Evolutionary conservation across 2,329 filamentous ascomycete species (phyloP).

Genomic region (Parasarocladium wereldwijsianum): DNA sequence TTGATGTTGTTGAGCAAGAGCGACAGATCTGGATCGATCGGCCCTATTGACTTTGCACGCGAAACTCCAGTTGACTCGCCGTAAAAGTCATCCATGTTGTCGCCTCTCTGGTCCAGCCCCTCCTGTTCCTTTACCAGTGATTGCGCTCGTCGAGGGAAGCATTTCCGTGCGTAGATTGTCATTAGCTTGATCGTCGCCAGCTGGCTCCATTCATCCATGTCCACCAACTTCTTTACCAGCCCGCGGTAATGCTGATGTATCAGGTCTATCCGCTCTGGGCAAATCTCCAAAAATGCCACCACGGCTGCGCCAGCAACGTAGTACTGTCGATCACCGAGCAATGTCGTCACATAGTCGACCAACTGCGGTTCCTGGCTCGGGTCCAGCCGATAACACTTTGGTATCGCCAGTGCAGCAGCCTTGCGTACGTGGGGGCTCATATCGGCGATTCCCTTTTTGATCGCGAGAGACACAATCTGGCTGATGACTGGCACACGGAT

Average conservation of each 20-base stretch:
- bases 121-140: conserved; percentile 30
- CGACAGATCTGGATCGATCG: conserved; percentile 69
- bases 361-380: conserved; percentile 74
- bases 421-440: conserved; percentile 92
- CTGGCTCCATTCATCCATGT: conserved; percentile 99
- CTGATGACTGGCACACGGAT: conserved; percentile 96
- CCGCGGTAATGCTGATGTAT: conserved; percentile 81
- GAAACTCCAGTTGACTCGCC: conserved; percentile 41
- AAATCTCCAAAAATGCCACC: conserved; percentile 75
- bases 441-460: conserved; percentile 84
- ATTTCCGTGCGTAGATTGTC: conserved; percentile 71
- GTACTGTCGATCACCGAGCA: conserved; percentile 86
- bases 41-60: conserved; percentile 27
- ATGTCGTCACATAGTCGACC: conserved; percentile 60
- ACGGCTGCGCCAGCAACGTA: conserved; percentile 94
- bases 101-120: conserved; percentile 10
- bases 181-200: conserved; percentile 69
- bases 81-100: conserved; percentile 62
- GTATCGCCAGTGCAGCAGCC: conserved; percentile 82
- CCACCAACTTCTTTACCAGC: conserved; percentile 78
- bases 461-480: conserved; percentile 89
- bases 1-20: conserved; percentile 67
- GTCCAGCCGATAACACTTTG: conserved; percentile 89
- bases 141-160: conserved; percentile 61
- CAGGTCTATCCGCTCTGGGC: conserved; percentile 73